Conservation (phyloP, 306 rosid genomes). For the Medicago truncatula region DNA sequence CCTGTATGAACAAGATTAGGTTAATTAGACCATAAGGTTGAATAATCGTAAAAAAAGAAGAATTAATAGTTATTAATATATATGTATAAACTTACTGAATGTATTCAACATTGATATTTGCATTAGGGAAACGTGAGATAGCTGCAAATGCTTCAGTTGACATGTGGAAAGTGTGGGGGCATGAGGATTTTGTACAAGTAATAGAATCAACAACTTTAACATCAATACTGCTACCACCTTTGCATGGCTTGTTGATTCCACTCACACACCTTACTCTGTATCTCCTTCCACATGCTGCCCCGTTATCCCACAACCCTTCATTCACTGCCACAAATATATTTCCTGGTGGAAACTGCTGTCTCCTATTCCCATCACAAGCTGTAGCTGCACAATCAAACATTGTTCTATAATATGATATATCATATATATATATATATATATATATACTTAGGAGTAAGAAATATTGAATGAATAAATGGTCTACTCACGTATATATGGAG, state of each 20-base stretch:
- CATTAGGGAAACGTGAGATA: constrained; percentile 50
- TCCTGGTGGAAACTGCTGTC: constrained; percentile 58
- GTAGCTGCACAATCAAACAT: constrained; percentile 49
- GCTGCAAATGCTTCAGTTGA: constrained; percentile 61
- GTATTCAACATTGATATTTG: constrained; percentile 67
- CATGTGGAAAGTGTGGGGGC: constrained; percentile 58
- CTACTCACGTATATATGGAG: constrained; percentile 66
- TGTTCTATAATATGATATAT: too few species aligned
- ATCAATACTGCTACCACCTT: constrained; percentile 50
- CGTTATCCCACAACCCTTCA: constrained; percentile 83
- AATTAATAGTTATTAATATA: not conserved
- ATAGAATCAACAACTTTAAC: constrained; percentile 64
- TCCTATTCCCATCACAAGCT: constrained; percentile 52
- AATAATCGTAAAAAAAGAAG: not conserved
- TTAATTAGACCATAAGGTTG: not conserved
- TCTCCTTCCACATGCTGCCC: constrained; percentile 78
- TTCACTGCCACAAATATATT: constrained; percentile 60
- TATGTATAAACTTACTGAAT: constrained; percentile 48
- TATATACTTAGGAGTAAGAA: too few species aligned
- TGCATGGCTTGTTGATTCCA: constrained; percentile 70
- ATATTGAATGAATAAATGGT: too few species aligned
- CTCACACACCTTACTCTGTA: constrained; percentile 73
- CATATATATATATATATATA: too few species aligned
- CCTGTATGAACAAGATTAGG: constrained; percentile 27
- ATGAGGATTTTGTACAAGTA: constrained; percentile 47